phyloP scores from a whole-genome alignment of 148 eudicot genomes.

The Chenopodium album region DNA sequence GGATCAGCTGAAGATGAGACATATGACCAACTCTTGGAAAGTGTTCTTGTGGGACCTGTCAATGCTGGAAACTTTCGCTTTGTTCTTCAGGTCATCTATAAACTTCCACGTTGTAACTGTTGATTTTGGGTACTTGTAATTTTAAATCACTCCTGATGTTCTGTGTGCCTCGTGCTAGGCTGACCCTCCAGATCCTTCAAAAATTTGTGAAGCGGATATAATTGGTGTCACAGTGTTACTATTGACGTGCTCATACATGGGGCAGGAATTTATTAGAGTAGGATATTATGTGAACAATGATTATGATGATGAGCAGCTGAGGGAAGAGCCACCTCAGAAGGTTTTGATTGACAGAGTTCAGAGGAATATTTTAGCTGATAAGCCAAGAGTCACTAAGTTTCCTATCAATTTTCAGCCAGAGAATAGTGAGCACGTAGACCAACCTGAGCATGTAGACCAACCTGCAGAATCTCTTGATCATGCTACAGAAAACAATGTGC shows the following conservation, averaged over 20 bases:
- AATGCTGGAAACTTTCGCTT: slow-evolving; percentile 91
- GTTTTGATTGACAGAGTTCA: slow-evolving; percentile 73
- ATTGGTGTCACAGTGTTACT: slow-evolving; percentile 86
- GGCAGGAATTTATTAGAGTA: slow-evolving; percentile 85
- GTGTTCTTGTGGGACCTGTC: slow-evolving; percentile 95
- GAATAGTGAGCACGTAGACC: slow-evolving; percentile 58
- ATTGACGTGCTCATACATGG: slow-evolving; percentile 80
- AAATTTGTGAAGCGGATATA: slow-evolving; percentile 85
- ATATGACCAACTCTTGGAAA: slow-evolving; percentile 87
- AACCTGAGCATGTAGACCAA: slow-evolving; percentile 64
- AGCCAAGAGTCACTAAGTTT: slow-evolving; percentile 90
- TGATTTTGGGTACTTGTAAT: neutral
- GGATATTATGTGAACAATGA: slow-evolving; percentile 92
- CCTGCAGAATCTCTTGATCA: slow-evolving; percentile 39
- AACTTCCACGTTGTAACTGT: neutral
- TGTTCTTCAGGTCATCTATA: slow-evolving; percentile 65
- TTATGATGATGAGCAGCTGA: slow-evolving; percentile 76
- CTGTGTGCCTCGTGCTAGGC: slow-evolving; percentile 45
- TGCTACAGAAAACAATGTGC: slow-evolving; percentile 31
- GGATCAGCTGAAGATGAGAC: slow-evolving; percentile 99
- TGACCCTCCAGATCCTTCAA: slow-evolving; percentile 88
- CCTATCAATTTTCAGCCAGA: slow-evolving; percentile 87
- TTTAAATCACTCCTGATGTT: neutral
- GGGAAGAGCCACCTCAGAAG: slow-evolving; percentile 90
- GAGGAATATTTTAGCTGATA: slow-evolving; percentile 76